A percentile compares a stretch with the other conserved stretches of the same genome.
Conservation (phyloP, 345 rosid genomes). For the Lumnitzera racemosa region DNA sequence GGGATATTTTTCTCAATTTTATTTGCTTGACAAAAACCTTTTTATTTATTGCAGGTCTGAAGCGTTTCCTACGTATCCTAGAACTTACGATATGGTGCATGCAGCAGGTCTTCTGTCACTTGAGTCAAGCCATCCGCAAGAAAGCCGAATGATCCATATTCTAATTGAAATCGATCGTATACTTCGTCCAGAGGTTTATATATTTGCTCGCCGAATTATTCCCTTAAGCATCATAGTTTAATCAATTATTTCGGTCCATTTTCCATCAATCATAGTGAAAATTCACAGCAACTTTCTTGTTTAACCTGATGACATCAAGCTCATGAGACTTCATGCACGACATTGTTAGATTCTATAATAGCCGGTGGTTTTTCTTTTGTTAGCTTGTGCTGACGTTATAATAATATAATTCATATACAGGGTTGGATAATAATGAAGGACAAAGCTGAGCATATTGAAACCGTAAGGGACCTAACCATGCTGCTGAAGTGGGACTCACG, state of each 20-base stretch:
- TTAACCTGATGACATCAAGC: no score
- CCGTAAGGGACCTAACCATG: slow-evolving; percentile 56
- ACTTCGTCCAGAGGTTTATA: slow-evolving; percentile 86
- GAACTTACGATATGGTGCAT: slow-evolving; percentile 92
- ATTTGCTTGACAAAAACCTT: background rate
- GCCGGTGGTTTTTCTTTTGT: background rate
- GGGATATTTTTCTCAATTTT: no score
- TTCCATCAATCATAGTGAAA: no score
- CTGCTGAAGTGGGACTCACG: slow-evolving; percentile 95
- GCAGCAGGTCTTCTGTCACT: slow-evolving; percentile 76
- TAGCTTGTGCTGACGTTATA: background rate
- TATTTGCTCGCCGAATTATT: background rate
- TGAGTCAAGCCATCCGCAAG: slow-evolving; percentile 30
- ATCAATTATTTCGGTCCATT: no score
- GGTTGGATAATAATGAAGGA: slow-evolving; percentile 95
- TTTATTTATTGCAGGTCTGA: slow-evolving; percentile 59
- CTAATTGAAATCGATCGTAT: slow-evolving; percentile 81
- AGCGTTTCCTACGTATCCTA: slow-evolving; percentile 87
- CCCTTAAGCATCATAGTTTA: background rate
- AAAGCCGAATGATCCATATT: slow-evolving; percentile 49
- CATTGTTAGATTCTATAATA: no score
- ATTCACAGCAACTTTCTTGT: no score
- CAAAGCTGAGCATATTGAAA: slow-evolving; percentile 52
- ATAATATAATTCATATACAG: slow-evolving; percentile 19
- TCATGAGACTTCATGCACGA: no score